Evolutionary conservation across 768 basidiomycete species (phyloP).

Genomic region (Neoboletus subvelutipes): DNA sequence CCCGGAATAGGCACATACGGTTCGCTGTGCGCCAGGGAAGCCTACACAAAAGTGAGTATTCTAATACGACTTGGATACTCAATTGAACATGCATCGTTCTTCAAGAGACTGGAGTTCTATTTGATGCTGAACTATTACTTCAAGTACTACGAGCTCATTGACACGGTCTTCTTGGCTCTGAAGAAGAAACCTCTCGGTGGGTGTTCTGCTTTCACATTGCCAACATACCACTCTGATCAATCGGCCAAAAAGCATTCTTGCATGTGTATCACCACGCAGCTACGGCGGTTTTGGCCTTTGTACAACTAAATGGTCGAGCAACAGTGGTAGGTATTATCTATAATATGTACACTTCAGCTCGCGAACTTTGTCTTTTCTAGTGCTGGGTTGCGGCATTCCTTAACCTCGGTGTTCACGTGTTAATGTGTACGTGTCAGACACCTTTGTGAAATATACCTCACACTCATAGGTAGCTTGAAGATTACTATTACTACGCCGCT

Average conservation of each 20-base stretch:
- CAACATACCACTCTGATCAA: conserved; percentile 2
- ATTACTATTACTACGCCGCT: conserved; percentile 97
- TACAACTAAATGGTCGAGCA: conserved; percentile 87
- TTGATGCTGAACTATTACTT: conserved; percentile 98
- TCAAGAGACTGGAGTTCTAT: conserved; percentile 84
- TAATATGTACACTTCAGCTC: neutral
- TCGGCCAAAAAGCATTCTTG: conserved; percentile 65
- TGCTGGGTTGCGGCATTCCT: conserved; percentile 91
- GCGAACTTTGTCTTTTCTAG: conserved; percentile 36
- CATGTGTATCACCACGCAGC: conserved; percentile 99
- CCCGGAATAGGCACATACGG: conserved; percentile 73
- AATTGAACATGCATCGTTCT: neutral
- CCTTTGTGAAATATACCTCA: neutral
- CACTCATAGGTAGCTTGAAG: conserved; percentile 37
- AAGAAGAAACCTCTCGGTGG: conserved; percentile 96
- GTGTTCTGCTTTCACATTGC: conserved; percentile 24
- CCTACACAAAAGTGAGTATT: conserved; percentile 80
- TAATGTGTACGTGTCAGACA: conserved; percentile 76
- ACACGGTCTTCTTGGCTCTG: conserved; percentile 92
- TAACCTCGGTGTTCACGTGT: conserved; percentile 88
- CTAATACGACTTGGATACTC: neutral
- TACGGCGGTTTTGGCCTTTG: conserved; percentile 88
- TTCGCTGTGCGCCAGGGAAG: conserved; percentile 65
- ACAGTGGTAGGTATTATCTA: conserved; percentile 65
- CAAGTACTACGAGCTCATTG: conserved; percentile 92